Conservation (phyloP, 1,284 basidiomycete species). For the Cryptococcus sp. region DNA sequence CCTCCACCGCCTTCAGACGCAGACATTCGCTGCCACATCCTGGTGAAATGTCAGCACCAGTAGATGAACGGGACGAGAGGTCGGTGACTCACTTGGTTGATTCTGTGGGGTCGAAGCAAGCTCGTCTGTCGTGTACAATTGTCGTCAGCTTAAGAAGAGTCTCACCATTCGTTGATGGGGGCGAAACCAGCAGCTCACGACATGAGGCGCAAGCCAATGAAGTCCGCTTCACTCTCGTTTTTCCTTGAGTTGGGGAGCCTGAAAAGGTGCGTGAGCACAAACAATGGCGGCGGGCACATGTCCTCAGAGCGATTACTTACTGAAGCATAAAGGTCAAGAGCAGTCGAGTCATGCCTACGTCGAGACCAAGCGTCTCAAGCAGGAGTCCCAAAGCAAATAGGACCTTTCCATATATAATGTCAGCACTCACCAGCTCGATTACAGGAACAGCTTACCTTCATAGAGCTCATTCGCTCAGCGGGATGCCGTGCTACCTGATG, state of each 20-base stretch:
- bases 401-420: conserved; percentile 38
- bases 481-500: conserved; percentile 79
- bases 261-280: not conserved
- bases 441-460: conserved; percentile 53
- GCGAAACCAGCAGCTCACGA: conserved; percentile 48
- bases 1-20: conserved; percentile 52
- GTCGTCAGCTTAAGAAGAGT: not conserved
- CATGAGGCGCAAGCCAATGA: conserved; percentile 69
- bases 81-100: conserved; percentile 62
- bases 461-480: conserved; percentile 64
- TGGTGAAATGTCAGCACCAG: conserved; percentile 33
- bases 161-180: not conserved
- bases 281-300: no score
- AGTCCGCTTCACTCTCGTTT: conserved; percentile 78
- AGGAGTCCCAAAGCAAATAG: conserved; percentile 56
- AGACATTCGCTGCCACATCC: conserved; percentile 66
- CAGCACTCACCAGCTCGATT: no score
- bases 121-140: conserved; percentile 16
- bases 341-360: conserved; percentile 55
- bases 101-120: conserved; percentile 51
- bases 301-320: conserved; percentile 19
- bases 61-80: not conserved
- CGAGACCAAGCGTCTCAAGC: conserved; percentile 60
- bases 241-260: conserved; percentile 77
- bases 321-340: conserved; percentile 60